These are phyloP conservation scores for Ustilago cynodontis DNA, from an alignment of 1,284 basidiomycete genomes.

Conservation along the genomic window DNA sequence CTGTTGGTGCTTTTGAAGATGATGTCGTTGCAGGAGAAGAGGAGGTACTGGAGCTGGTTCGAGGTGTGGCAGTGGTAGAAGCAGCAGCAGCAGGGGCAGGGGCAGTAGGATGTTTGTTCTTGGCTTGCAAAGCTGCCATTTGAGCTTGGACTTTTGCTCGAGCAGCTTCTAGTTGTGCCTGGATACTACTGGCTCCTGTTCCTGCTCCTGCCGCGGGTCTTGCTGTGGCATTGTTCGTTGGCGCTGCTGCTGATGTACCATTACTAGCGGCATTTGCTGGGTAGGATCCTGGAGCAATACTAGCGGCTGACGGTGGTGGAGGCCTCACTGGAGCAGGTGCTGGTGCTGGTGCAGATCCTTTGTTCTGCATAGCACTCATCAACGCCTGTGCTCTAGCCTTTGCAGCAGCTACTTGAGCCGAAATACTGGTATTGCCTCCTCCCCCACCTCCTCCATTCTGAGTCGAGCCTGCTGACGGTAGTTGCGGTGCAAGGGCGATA, in stretches of 20 bases:
- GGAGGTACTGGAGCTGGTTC: slow-evolving; percentile 4
- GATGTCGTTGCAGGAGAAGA: slow-evolving; percentile 4
- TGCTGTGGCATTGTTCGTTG: neutral
- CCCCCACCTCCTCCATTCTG: slow-evolving; percentile 15
- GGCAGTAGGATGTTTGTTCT: slow-evolving; percentile 1
- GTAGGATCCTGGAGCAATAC: slow-evolving; percentile 8
- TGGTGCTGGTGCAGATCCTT: neutral
- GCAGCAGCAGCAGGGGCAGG: neutral
- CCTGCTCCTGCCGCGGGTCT: neutral
- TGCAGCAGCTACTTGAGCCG: slow-evolving; percentile 58
- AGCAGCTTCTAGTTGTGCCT: slow-evolving; percentile 59
- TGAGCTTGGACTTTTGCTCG: slow-evolving; percentile 50
- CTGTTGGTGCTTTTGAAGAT: slow-evolving; percentile 42
- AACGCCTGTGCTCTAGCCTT: slow-evolving; percentile 51
- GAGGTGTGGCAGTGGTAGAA: neutral
- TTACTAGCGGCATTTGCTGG: slow-evolving; percentile 1
- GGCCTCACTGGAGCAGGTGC: neutral
- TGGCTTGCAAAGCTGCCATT: slow-evolving; percentile 33
- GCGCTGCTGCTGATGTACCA: neutral
- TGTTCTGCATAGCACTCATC: slow-evolving; percentile 44
- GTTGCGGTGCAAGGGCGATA: slow-evolving; percentile 10
- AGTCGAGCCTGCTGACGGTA: neutral
- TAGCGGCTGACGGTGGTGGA: neutral
- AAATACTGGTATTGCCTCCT: slow-evolving; percentile 25
- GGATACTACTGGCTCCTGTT: slow-evolving; percentile 25